Base-by-base conservation (phyloP, 192 early-diverging fungal species). In the Coemansia sp. region DNA sequence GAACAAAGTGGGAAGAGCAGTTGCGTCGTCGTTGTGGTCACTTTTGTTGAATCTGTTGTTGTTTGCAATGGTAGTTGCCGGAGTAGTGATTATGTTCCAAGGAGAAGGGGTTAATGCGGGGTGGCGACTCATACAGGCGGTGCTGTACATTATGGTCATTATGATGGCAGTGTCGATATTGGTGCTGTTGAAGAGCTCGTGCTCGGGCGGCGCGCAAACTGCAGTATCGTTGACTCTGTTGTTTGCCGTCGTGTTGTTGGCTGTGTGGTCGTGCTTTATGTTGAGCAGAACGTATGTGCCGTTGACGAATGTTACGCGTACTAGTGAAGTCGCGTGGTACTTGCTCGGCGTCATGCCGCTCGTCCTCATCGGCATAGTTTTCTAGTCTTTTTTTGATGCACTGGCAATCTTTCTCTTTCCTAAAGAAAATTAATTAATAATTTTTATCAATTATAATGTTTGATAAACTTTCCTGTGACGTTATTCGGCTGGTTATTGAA, bases 141-240 rank as follows among this genome's bases (percentile, higher is more conserved):
- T 64, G 38, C 25, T 55, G 7, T 64, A 56, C 17, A 64, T 64
- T 11, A 56, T 64, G 51, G 62, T 64, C 3, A 64, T 64, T 54
- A 25, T 42, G 50, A 64, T 54, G 38, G 26, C 4, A 2, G 4
- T 56, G 17, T 25, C 62, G 6, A 15, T 64, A 5, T 0, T 46
- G 4, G 5, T 64, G 25, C n/a, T 56, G 22, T 2, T 64, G 20
- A 46, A 5, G 7, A 34, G 7, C 7, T 6, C 9, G 3, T 44
- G 40, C 23, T 14, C 1, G 14, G 52, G 52, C n/a, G 15, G 23
- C 2, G 22, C 23, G 15, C 38, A 20, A 15, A 15, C 52, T 2
- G 0, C 47, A 0, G 26, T 51, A 4, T 64, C 62, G 14, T 15
- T 56, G 5, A 40, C 34, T 1, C 5, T 60, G 52, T 5, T 53